Evolutionary conservation across 345 rosid genomes (phyloP).

Genomic region (Physaria fendleri): DNA sequence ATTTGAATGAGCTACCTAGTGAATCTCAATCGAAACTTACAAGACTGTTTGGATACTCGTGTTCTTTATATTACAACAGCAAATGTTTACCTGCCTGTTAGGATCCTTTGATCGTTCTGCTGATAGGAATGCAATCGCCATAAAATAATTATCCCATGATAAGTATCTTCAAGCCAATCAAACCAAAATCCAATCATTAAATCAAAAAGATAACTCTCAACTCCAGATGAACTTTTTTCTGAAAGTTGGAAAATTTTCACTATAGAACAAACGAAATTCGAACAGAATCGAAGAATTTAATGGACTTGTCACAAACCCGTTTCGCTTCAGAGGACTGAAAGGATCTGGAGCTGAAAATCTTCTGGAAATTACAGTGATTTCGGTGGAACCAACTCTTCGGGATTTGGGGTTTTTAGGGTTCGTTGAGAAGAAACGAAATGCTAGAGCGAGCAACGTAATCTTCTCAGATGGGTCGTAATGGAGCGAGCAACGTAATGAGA

Average conservation of each 20-base stretch:
- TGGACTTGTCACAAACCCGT: conserved; percentile 42
- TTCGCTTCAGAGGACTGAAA: conserved; percentile 70
- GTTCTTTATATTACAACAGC: neutral
- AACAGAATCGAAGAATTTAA: neutral
- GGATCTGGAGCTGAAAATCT: conserved; percentile 42
- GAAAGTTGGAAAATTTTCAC: conserved; percentile 1
- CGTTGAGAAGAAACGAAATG: conserved; percentile 43
- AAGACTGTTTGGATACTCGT: neutral
- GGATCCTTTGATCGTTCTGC: conserved; percentile 93
- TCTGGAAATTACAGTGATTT: conserved; percentile 33
- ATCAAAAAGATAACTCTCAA: neutral
- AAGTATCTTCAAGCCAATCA: conserved; percentile 48
- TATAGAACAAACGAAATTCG: neutral
- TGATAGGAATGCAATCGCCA: conserved; percentile 80
- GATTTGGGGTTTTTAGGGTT: conserved; percentile 31
- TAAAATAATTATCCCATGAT: conserved; percentile 95
- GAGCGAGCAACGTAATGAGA: no score
- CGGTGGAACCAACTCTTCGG: conserved; percentile 20
- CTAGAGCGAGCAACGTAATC: no score
- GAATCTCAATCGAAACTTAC: no score
- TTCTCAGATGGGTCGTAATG: no score
- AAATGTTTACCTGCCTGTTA: conserved; percentile 80
- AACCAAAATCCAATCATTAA: neutral
- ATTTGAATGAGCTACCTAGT: no score
- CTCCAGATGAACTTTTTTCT: neutral